A percentile compares a stretch with the other conserved stretches of the same genome.
Evolutionary conservation across 2,329 filamentous ascomycete species (phyloP).

Genomic region (Trichoderma gracile): DNA sequence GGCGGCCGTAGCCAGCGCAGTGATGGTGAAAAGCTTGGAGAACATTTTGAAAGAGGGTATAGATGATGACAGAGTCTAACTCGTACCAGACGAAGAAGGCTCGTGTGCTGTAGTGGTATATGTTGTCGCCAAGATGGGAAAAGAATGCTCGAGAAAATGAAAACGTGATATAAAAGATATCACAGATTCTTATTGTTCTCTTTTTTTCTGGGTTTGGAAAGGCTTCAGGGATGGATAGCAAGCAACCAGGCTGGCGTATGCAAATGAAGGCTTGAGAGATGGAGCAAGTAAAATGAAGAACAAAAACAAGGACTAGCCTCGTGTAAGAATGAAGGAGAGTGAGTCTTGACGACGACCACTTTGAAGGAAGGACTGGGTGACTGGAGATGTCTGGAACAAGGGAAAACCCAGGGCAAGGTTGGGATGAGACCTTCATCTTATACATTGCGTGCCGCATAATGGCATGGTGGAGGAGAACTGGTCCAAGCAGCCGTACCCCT

Average conservation of each 20-base stretch:
- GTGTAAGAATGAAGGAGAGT: slow-evolving; percentile 34
- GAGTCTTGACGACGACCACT: slow-evolving; percentile 37
- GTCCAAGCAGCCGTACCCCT: neutral
- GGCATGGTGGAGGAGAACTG: slow-evolving; percentile 11
- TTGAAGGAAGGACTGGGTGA: slow-evolving; percentile 29
- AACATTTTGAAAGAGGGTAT: slow-evolving; percentile 49
- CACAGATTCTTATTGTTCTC: slow-evolving; percentile 23
- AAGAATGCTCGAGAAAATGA: neutral
- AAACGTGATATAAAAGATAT: slow-evolving; percentile 25
- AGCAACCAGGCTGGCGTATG: slow-evolving; percentile 20
- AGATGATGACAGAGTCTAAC: slow-evolving; percentile 23
- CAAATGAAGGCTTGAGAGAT: slow-evolving; percentile 7
- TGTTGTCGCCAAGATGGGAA: slow-evolving; percentile 34
- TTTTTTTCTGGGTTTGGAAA: slow-evolving; percentile 21
- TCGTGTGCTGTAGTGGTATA: slow-evolving; percentile 29
- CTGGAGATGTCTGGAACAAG: slow-evolving; percentile 23
- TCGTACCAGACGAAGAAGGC: slow-evolving; percentile 39
- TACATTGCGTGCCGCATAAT: slow-evolving; percentile 21
- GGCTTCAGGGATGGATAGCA: slow-evolving; percentile 32
- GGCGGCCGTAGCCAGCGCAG: slow-evolving; percentile 60
- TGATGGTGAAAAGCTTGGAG: slow-evolving; percentile 49
- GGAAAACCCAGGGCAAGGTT: slow-evolving; percentile 12
- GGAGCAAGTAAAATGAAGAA: slow-evolving; percentile 12
- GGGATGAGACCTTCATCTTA: slow-evolving; percentile 25
- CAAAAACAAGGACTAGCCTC: slow-evolving; percentile 42